A percentile compares a stretch with the other conserved stretches of the same genome.
These are phyloP conservation scores for Aspergillus vadensis DNA, from an alignment of 2,329 filamentous ascomycete genomes.

Conservation along the genomic window DNA sequence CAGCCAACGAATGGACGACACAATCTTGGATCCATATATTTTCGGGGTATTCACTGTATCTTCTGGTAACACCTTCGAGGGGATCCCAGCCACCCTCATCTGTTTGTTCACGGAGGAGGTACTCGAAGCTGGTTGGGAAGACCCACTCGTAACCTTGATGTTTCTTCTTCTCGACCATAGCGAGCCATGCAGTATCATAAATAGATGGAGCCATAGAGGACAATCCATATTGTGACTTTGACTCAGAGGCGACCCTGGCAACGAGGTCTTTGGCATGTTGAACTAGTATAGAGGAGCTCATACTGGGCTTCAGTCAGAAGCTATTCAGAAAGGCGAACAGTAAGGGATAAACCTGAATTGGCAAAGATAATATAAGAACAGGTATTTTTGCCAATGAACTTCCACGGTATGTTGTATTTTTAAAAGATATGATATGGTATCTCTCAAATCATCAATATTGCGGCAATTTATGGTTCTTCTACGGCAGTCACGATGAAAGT, in stretches of 20 bases:
- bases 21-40: slow-evolving; percentile 3
- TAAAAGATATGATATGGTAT: no score
- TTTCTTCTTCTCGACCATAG: slow-evolving; percentile 8
- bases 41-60: not conserved
- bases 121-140: slow-evolving; percentile 38
- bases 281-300: not conserved
- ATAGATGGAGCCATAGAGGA: slow-evolving; percentile 14
- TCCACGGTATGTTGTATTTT: no score
- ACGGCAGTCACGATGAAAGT: no score
- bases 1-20: slow-evolving; percentile 11
- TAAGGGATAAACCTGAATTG: no score
- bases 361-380: no score
- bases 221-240: slow-evolving; percentile 7
- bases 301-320: not conserved
- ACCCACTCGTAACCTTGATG: slow-evolving; percentile 23
- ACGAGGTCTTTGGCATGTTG: slow-evolving; percentile 1
- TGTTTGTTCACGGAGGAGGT: slow-evolving; percentile 29
- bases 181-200: slow-evolving; percentile 17
- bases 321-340: not conserved
- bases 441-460: no score
- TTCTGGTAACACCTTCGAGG: not conserved
- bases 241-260: not conserved
- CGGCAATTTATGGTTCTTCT: no score
- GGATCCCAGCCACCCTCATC: slow-evolving; percentile 31
- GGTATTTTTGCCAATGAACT: no score